Conservation (phyloP, 768 basidiomycete species). For the Suillus clintonianus region DNA sequence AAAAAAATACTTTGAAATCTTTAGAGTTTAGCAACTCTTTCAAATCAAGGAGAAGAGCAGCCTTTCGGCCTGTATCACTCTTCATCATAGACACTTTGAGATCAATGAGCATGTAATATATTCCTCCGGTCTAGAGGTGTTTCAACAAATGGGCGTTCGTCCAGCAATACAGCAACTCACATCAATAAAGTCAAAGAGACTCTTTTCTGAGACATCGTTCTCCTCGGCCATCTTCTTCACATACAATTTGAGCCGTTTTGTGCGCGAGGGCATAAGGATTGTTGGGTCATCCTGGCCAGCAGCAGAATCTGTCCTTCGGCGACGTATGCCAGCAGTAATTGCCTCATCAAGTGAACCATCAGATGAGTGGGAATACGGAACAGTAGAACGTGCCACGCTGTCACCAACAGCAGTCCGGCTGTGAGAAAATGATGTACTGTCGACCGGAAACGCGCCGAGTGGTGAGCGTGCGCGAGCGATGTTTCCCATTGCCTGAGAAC, state of each 20-base stretch:
- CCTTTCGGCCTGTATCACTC: background rate
- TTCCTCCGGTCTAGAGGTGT: background rate
- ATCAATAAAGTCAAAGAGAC: background rate
- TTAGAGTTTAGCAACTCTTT: background rate
- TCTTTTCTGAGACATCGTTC: background rate
- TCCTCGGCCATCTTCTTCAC: background rate
- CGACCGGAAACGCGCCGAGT: background rate
- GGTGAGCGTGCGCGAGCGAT: background rate
- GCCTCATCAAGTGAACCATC: background rate
- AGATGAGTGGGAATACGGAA: background rate
- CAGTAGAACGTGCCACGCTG: background rate
- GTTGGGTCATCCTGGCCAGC: background rate
- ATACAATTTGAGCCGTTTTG: background rate
- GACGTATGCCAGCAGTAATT: background rate
- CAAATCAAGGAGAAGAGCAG: background rate
- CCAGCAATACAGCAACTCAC: background rate
- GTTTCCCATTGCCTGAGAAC: background rate
- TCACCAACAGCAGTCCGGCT: background rate
- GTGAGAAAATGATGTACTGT: background rate
- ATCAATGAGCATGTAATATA: background rate
- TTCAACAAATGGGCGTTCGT: background rate
- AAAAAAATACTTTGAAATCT: background rate
- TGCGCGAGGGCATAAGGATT: background rate
- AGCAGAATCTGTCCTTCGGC: background rate
- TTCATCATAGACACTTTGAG: background rate